Percentiles rank a stretch among this genome's conserved stretches.
These are phyloP conservation scores for Candida insectalens DNA, from an alignment of 805 yeast species.

Conservation along the genomic window DNA sequence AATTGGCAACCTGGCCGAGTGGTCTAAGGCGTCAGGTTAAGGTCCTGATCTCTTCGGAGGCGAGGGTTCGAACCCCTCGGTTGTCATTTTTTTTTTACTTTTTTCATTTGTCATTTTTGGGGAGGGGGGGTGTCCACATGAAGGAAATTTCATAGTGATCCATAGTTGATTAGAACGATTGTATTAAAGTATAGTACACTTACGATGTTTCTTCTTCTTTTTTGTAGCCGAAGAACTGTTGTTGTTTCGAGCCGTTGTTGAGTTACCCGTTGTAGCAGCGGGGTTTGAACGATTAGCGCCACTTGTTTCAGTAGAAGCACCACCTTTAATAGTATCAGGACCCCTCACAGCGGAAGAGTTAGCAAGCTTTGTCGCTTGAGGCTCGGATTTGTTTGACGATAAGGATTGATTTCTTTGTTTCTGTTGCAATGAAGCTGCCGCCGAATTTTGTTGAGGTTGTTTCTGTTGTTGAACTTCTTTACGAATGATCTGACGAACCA, in stretches of 20 bases:
- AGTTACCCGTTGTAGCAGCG: too few species aligned
- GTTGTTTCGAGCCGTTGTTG: too few species aligned
- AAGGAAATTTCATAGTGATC: not conserved
- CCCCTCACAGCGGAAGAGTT: too few species aligned
- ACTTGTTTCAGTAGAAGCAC: too few species aligned
- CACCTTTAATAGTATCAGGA: too few species aligned
- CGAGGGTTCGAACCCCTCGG: constrained; percentile 85
- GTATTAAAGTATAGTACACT: constrained; percentile 2
- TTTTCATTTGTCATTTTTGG: not conserved
- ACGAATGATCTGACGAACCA: constrained; percentile 81
- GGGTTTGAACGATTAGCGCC: too few species aligned
- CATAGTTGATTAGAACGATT: too few species aligned
- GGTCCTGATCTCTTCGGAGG: constrained; percentile 79
- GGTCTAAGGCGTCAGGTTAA: constrained; percentile 33
- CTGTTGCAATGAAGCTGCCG: too few species aligned
- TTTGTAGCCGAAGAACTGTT: not conserved
- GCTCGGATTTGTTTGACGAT: too few species aligned
- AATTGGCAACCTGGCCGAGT: constrained; percentile 34
- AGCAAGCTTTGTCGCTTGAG: too few species aligned
- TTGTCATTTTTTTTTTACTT: constrained; percentile 38
- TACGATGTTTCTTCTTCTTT: constrained; percentile 1
- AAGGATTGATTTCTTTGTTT: too few species aligned
- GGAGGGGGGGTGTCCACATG: not conserved
- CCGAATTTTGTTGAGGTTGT: constrained; percentile 5
- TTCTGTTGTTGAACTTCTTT: constrained; percentile 38